Base-by-base conservation (phyloP, 257 asterid species). In the Solanum appendiculatum region DNA sequence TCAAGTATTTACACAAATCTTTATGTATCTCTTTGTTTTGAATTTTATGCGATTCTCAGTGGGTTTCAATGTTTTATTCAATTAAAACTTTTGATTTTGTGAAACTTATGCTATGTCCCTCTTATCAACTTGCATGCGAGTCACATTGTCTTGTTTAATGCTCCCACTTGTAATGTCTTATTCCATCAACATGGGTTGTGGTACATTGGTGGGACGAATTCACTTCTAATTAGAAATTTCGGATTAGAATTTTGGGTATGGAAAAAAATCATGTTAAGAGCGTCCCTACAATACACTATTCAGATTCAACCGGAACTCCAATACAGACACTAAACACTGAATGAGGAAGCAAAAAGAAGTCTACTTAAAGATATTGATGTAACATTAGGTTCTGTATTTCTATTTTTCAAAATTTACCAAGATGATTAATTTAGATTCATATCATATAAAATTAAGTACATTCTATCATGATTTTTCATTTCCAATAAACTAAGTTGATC, bases 281-380 rank as follows among this genome's bases (percentile, higher is more conserved):
- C 0, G 58, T 48, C 8, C 15, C 3, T 8, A 48, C 21, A 5
- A 48, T 5, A 48, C 1, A 0, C 4, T 18, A 54, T 54, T 54
- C n/a, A 54, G 4, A 18, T 54, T 54, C 4, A 54, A 54, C 7
- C 10, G 2, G 10, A 54, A 3, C 9, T 54, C 0, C 10, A 18
- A 54, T 18, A 18, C n/a, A 54, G 4, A 18, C 10, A 54, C 18
- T 10, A 54, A 54, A 54, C 4, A 54, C 6, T n/a, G 18, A 54
- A 54, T 18, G 63, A 54, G 10, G 18, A 6, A 4, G 14, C 1
- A 14, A 1, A 48, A 40, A 14, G 18, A 51, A 6, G 2, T 0
- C 0, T 6, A 12, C 29, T 74, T 1, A 12, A 39, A 39, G 48
- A 74, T 74, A n/a, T 18, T 42, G 13, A 12, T 40, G n/a, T 15